Conservation (phyloP, 495 filamentous ascomycete species). For the Articulospora tetracladia region DNA sequence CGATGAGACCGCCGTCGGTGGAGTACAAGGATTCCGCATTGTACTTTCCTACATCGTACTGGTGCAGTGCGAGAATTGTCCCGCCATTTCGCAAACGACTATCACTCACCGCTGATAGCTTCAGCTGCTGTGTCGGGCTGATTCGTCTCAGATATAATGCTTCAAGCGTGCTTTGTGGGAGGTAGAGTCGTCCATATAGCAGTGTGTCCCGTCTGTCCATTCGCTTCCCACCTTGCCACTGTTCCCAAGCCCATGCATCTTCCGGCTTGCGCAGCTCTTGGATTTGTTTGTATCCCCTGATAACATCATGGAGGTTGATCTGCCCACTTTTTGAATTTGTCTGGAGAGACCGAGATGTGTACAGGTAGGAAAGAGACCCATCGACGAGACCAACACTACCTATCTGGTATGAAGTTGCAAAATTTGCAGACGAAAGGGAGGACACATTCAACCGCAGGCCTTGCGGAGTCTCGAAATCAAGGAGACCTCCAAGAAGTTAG, state of each 20-base stretch:
- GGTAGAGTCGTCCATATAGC: constrained; percentile 85
- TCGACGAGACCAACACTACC: constrained; percentile 82
- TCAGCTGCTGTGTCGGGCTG: constrained; percentile 72
- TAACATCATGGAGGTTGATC: constrained; percentile 60
- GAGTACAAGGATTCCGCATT: constrained; percentile 88
- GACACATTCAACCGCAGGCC: constrained; percentile 81
- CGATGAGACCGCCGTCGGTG: constrained; percentile 85
- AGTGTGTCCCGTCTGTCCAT: constrained; percentile 55
- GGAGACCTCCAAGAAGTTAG: constrained; percentile 53
- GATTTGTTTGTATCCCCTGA: constrained; percentile 66
- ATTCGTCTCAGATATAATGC: constrained; percentile 82
- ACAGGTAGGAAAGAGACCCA: constrained; percentile 87
- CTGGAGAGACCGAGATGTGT: constrained; percentile 71
- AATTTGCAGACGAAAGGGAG: constrained; percentile 85
- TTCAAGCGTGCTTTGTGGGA: constrained; percentile 80
- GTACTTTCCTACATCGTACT: constrained; percentile 86
- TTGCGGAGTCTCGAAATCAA: constrained; percentile 78
- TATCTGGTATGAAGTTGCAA: constrained; percentile 86
- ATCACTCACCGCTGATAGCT: constrained; percentile 78
- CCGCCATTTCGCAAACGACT: constrained; percentile 68
- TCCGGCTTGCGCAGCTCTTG: constrained; percentile 48
- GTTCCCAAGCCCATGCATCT: constrained; percentile 44
- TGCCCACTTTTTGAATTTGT: constrained; percentile 49
- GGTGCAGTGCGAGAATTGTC: constrained; percentile 72
- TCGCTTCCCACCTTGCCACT: constrained; percentile 43